Conservation (phyloP, 208 protist genomes). For the Leishmania braziliensis region DNA sequence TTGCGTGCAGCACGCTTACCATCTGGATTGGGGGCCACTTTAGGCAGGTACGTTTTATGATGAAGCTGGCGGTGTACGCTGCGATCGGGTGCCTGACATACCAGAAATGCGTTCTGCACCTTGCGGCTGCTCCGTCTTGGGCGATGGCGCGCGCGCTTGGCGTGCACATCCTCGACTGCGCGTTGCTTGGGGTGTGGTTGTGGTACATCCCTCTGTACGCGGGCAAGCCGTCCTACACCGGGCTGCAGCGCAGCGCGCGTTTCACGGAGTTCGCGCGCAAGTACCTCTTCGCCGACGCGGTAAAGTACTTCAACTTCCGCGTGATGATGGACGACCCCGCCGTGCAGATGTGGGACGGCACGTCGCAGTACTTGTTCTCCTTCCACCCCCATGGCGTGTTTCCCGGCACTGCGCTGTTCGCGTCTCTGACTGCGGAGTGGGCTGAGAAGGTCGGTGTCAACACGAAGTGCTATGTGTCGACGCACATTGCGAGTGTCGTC, state of each 20-base stretch:
- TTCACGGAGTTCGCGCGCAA: constrained; percentile 59
- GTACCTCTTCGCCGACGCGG: constrained; percentile 63
- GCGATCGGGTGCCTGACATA: constrained; percentile 64
- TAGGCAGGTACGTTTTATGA: constrained; percentile 37
- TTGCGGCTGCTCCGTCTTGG: constrained; percentile 11
- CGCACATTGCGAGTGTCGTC: constrained; percentile 74
- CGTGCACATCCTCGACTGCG: constrained; percentile 38
- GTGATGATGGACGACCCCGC: constrained; percentile 61
- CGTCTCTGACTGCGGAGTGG: constrained; percentile 62
- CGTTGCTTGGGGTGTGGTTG: constrained; percentile 47
- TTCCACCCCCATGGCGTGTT: constrained; percentile 89
- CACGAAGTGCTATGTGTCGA: constrained; percentile 43
- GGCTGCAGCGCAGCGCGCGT: constrained; percentile 44
- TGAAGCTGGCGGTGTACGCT: constrained; percentile 52
- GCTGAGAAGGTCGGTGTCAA: constrained; percentile 57
- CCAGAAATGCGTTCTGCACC: constrained; percentile 35
- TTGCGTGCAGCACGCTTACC: constrained; percentile 15
- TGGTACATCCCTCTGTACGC: constrained; percentile 68
- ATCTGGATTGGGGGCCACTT: constrained; percentile 41
- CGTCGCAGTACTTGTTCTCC: constrained; percentile 73
- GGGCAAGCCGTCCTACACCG: constrained; percentile 63
- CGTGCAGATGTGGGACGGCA: constrained; percentile 54
- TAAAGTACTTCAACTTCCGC: constrained; percentile 74
- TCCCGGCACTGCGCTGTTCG: constrained; percentile 69
- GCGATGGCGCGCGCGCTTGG: constrained; percentile 5